Evolutionary conservation across 805 yeast species (phyloP), one percentile per base, ranked within the genome.

Genomic region (Candida parachauliodes): DNA sequence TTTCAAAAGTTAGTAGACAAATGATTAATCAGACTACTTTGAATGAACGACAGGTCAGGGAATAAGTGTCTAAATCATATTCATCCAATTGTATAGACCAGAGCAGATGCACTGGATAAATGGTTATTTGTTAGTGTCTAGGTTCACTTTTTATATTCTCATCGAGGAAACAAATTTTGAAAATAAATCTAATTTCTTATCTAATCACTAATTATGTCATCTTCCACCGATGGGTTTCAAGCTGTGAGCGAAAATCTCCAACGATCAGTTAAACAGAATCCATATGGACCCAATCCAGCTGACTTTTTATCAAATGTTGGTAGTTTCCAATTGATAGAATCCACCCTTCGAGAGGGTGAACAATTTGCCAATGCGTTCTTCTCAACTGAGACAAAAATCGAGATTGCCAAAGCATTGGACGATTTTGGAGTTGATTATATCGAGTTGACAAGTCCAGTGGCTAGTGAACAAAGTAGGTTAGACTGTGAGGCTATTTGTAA

Each of bases 401-500:
- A 89, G 67, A 91, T 91, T 47, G 98, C 98, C 54, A 88, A 81
- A 71, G 98, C 98, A 4, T 72, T 91, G 42, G 97, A 91, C 64
- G 97, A 89, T 55, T 91, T 91, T 57, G 98, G 98, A 52, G 98
- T 89, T 34, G 98, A 91, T 68, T 91, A 93, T 71, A 93, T 91
- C 48, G 98, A 91, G 69, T 74, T 91, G 60, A 91, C 98, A 12
- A 88, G 97, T 4, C 98, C 98, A 9, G 97, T 94, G 43, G 98
- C 98, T 28, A 81, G 93, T 41, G 98, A 91, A 64, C 98, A 91
- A 72, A 79, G 89, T 42, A 79, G 93, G 60, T 66, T 60, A 44
- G 98, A 91, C 65, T 91, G 98, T 74, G 98, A 93, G 71, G 97
- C 98, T 42, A 91, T 91, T 52, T 93, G 98, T 76, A 91, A 93